These are phyloP conservation scores for Acanthamoeba lenticulata DNA, from an alignment of 208 protist species.

Conservation along the genomic window DNA sequence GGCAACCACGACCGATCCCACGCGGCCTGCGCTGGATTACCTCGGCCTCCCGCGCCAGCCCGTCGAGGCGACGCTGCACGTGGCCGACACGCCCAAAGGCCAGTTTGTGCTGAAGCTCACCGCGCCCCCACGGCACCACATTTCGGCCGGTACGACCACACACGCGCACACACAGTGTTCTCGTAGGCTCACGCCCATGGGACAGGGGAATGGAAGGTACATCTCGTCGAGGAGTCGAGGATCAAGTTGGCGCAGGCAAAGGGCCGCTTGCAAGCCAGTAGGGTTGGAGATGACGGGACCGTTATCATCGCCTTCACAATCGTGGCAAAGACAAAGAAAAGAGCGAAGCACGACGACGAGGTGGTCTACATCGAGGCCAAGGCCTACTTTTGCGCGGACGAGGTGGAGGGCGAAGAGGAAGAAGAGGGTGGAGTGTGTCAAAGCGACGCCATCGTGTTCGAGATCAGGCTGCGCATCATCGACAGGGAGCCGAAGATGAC, in stretches of 20 bases:
- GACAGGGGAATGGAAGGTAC: background rate
- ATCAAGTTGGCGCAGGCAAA: background rate
- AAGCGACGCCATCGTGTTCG: background rate
- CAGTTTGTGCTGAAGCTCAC: background rate
- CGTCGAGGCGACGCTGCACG: background rate
- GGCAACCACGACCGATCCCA: background rate
- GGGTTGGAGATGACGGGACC: background rate
- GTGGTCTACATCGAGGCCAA: background rate
- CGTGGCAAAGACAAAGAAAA: background rate
- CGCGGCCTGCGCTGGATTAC: background rate
- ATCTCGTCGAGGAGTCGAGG: background rate
- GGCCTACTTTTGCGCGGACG: background rate
- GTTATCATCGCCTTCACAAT: background rate
- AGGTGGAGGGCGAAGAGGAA: background rate
- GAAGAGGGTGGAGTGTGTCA: background rate
- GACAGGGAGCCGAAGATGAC: background rate
- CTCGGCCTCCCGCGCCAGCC: background rate
- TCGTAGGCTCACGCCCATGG: background rate
- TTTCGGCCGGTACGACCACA: background rate
- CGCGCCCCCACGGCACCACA: background rate
- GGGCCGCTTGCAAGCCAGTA: background rate
- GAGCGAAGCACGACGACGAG: background rate
- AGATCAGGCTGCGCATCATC: background rate
- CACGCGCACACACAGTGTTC: background rate
- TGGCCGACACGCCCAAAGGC: background rate